Evolutionary conservation across 169 alveolate genomes (phyloP).

Genomic region (Cryptosporidium bovis): DNA sequence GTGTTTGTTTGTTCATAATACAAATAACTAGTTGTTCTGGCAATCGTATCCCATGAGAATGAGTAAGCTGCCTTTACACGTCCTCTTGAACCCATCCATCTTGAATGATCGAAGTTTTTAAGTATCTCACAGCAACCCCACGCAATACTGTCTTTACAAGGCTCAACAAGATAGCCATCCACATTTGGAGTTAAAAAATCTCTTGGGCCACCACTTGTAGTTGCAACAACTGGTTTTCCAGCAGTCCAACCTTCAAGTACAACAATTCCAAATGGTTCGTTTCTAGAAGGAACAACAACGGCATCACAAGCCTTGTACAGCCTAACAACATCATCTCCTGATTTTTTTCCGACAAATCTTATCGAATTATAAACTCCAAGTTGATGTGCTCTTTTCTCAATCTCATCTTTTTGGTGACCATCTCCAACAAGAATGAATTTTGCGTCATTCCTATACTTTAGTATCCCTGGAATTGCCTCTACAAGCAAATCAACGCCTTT

Average conservation of each 20-base stretch:
- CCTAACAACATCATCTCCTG: constrained; percentile 76
- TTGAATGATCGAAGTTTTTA: constrained; percentile 78
- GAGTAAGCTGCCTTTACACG: constrained; percentile 80
- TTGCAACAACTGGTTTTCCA: constrained; percentile 84
- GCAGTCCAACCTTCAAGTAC: constrained; percentile 85
- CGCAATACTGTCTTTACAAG: constrained; percentile 82
- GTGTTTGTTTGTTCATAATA: constrained; percentile 78
- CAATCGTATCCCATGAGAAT: constrained; percentile 81
- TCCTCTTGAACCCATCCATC: constrained; percentile 83
- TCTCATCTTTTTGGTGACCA: constrained; percentile 82
- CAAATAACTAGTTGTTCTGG: constrained; percentile 75
- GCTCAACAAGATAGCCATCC: constrained; percentile 82
- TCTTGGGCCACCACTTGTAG: constrained; percentile 85
- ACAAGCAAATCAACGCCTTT: constrained; percentile 83
- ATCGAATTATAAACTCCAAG: constrained; percentile 75
- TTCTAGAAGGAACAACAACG: constrained; percentile 83
- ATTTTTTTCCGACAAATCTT: constrained; percentile 69
- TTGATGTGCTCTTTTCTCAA: constrained; percentile 81
- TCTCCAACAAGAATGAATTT: constrained; percentile 85
- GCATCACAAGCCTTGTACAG: constrained; percentile 85
- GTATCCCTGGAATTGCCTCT: constrained; percentile 77
- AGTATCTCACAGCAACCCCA: constrained; percentile 82
- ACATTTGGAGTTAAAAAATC: constrained; percentile 81
- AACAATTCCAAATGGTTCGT: constrained; percentile 85
- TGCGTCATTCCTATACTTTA: constrained; percentile 78